These are phyloP conservation scores for Pontederia crassipes DNA, from an alignment of 176 grass and related monocot genomes.

Conservation along the genomic window DNA sequence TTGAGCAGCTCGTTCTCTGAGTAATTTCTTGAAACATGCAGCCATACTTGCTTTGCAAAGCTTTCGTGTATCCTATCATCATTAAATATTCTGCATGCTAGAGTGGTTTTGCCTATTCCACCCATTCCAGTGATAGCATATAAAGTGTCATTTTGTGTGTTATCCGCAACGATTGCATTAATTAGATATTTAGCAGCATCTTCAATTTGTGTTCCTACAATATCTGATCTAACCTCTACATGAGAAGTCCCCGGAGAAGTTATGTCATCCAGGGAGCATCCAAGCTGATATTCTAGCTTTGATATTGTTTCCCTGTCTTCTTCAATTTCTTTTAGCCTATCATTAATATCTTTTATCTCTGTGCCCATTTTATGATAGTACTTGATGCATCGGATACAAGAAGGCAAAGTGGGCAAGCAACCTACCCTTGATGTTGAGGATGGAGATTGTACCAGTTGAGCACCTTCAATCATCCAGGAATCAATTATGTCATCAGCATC, in stretches of 20 bases:
- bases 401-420: neutral
- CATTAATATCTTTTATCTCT: neutral
- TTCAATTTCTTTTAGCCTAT: neutral
- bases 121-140: neutral
- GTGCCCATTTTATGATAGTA: neutral
- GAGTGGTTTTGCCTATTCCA: conserved; percentile 6
- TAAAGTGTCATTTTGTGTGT: neutral
- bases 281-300: neutral
- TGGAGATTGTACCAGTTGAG: neutral
- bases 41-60: neutral
- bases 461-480: conserved; percentile 13
- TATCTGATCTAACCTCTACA: neutral
- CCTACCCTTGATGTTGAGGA: neutral
- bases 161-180: neutral
- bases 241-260: neutral
- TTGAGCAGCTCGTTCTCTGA: neutral
- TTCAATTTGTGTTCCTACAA: conserved; percentile 1
- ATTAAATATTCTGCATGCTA: neutral
- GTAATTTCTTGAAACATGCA: neutral
- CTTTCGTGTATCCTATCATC: neutral
- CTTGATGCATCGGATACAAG: neutral
- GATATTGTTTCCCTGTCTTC: neutral
- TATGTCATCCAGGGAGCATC: neutral
- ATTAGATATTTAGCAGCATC: neutral
- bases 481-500: conserved; percentile 38